phyloP scores from a whole-genome alignment of 768 basidiomycete species.

The Hemileccinum impolitum region DNA sequence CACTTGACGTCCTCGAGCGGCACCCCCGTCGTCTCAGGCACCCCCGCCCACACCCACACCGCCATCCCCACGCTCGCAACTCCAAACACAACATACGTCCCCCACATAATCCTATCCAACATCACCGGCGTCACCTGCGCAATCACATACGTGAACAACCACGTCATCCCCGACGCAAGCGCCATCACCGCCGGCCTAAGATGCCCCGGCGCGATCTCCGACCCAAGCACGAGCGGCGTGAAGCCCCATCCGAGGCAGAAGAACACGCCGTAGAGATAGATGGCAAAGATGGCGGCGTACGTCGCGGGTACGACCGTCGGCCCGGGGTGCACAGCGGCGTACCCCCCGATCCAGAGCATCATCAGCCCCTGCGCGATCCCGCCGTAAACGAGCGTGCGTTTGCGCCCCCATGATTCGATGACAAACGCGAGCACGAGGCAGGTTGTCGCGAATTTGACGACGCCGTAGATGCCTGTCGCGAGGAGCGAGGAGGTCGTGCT shows the following conservation, averaged over 20 bases:
- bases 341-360: slow-evolving; percentile 39
- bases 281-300: slow-evolving; percentile 34
- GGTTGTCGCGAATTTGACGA: slow-evolving; percentile 36
- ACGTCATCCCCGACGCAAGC: slow-evolving; percentile 30
- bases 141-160: slow-evolving; percentile 38
- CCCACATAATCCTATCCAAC: slow-evolving; percentile 26
- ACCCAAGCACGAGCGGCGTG: slow-evolving; percentile 33
- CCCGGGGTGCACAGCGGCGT: slow-evolving; percentile 29
- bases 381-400: slow-evolving; percentile 35
- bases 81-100: slow-evolving; percentile 35
- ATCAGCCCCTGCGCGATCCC: slow-evolving; percentile 33
- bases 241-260: slow-evolving; percentile 36
- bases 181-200: slow-evolving; percentile 32
- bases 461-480: slow-evolving; percentile 41
- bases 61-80: slow-evolving; percentile 28
- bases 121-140: slow-evolving; percentile 38
- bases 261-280: slow-evolving; percentile 36
- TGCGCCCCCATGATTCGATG: slow-evolving; percentile 39
- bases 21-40: slow-evolving; percentile 40
- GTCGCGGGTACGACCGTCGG: slow-evolving; percentile 25
- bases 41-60: slow-evolving; percentile 33
- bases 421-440: slow-evolving; percentile 33
- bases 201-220: slow-evolving; percentile 37
- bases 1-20: slow-evolving; percentile 37
- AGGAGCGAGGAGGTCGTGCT: slow-evolving; percentile 31